Evolutionary conservation across 2,329 filamentous ascomycete species (phyloP), one percentile per base, ranked within the genome.

Genomic region (Chaetothyriales sp.): DNA sequence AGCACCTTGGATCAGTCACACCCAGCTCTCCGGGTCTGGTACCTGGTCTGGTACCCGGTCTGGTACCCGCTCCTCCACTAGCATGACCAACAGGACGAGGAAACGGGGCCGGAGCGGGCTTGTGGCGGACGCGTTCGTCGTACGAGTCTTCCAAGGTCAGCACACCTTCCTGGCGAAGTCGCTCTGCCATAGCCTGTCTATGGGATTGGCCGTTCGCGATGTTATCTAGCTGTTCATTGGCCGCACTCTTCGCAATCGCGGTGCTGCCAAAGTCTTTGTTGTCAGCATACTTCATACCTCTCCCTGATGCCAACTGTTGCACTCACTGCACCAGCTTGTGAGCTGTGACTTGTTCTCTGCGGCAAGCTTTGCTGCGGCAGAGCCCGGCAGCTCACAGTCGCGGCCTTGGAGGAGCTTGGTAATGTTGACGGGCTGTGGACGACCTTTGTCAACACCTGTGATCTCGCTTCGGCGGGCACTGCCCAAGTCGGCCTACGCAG

Each of bases 131-230:
- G 15, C 32, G 32, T 5, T 39, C 32, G 32, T 39, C 10, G 32
- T 39, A 39, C 10, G 32, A 39, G 32, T 15, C 32, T 39, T 39
- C 32, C 32, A 39, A 39, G 32, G 32, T 39, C 32, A 39, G 32
- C 10, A 39, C 32, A 2, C 32, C 32, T 5, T 10, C 15, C 3
- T 39, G 15, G 10, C 12, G 32, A 15, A 39, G 32, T 39, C 32
- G 32, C 32, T 39, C 32, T 39, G 32, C 32, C 32, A 39, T 39
- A 12, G 32, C 32, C 32, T 39, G 32, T 49, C 68, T 64, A 54
- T 70, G 68, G 20, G 53, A 65, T 44, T 70, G 67, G 9, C 69
- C 69, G 44, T 65, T 53, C 45, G 65, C 58, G 3, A 70, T 50
- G 15, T 59, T 55, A 5, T 39, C 32, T 5, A 39, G 32, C 2